Base-by-base conservation (phyloP, 2,329 filamentous ascomycete species). In the Alternaria triticimaculans region DNA sequence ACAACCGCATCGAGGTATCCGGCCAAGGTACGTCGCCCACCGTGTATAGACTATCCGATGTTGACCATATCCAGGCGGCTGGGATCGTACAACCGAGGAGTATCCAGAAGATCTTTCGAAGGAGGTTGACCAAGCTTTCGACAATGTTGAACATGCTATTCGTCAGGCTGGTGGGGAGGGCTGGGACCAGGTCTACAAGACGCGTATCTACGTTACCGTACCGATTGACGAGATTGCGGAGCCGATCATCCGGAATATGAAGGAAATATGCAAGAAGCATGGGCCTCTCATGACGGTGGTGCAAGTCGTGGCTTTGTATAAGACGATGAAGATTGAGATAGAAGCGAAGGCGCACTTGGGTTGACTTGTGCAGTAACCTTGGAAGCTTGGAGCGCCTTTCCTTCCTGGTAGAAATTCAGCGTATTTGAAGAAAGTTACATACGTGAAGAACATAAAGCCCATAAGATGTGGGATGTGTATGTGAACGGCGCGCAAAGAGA, bases 61-160 rank as follows among this genome's bases (percentile, higher is more conserved):
- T 44, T 65, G 20, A 59, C 28, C n/a, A 14, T 3, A n/a, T 44
- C 12, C 11, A 75, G 73, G 72, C 25, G 74, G 72, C 8, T 76
- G 69, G 72, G 68, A 75, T 44, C 69, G 67, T 4, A 25, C 60
- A 6, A 75, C 69, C 7, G 72, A 74, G 50, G 62, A 64, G 10
- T 67, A 70, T n/a, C 72, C 73, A 9, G 50, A 64, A 5, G 54
- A 64, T 9, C 33, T 75, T 23, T 48, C 56, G 2, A 60, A 59
- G 2, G 71, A 77, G 62, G 60, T 78, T n/a, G 69, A 71, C 12
- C 73, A 72, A 48, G 84, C 86, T 0, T 88, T 89, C 65, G 76
- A 71, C 12, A 89, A 88, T 61, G 83, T 88, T 11, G 84, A 89
- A 2, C 72, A 79, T n/a, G 80, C 78, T 43, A 74, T 89, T 7